phyloP scores from a whole-genome alignment of 2,329 filamentous ascomycete species.

The Chrysoporthe austroafricana region DNA sequence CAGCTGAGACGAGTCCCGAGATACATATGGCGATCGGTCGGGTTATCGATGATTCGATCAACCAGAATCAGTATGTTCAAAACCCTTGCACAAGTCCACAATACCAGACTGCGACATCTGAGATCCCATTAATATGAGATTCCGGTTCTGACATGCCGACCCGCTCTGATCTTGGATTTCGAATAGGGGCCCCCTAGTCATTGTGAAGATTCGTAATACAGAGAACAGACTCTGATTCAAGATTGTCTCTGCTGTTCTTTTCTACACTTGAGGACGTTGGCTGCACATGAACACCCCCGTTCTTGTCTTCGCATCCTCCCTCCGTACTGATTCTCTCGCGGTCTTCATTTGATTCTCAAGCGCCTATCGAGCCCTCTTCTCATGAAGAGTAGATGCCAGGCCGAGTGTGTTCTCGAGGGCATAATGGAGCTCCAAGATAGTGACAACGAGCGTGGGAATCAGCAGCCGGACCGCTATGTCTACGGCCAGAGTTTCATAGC shows the following conservation, averaged over 20 bases:
- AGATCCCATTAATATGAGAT: constrained; percentile 14
- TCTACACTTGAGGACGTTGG: neutral
- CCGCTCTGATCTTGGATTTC: neutral
- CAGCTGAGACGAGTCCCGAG: neutral
- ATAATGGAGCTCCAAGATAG: constrained; percentile 10
- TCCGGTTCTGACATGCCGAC: neutral
- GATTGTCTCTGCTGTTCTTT: constrained; percentile 18
- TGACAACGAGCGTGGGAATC: constrained; percentile 16
- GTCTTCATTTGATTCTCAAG: constrained; percentile 7
- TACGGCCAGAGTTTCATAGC: constrained; percentile 18
- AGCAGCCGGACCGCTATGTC: constrained; percentile 19
- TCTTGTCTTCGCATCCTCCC: neutral
- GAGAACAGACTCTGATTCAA: constrained; percentile 19
- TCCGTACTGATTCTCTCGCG: neutral
- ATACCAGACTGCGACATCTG: constrained; percentile 5
- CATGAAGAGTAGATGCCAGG: constrained; percentile 16
- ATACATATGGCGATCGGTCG: neutral
- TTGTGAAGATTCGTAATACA: constrained; percentile 14
- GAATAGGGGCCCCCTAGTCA: neutral
- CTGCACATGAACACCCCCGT: neutral
- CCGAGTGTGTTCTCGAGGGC: neutral
- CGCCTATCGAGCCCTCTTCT: neutral
- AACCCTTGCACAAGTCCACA: neutral
- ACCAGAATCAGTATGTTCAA: constrained; percentile 2
- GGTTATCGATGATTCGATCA: neutral